Percentiles rank a stretch among this genome's conserved stretches.
phyloP scores from a whole-genome alignment of 169 alveolate species.

The Plasmodium billcollinsi region DNA sequence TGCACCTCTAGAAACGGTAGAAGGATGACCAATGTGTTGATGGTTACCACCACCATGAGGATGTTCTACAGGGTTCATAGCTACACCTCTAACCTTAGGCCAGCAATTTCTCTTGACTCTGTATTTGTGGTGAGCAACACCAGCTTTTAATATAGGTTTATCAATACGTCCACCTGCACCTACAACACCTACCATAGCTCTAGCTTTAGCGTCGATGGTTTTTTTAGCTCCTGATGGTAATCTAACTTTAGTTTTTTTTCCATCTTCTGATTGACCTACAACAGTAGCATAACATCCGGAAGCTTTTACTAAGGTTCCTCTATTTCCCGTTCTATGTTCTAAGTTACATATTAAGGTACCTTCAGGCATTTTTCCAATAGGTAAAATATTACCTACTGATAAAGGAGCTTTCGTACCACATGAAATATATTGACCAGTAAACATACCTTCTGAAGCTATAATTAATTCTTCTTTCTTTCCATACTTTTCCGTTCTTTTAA shows the following conservation, averaged over 20 bases:
- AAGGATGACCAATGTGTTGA: constrained; percentile 99
- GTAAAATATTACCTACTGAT: constrained; percentile 98
- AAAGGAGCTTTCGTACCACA: constrained; percentile 98
- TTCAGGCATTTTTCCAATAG: constrained; percentile 98
- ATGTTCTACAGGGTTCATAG: constrained; percentile 99
- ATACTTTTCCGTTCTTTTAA: constrained; percentile 98
- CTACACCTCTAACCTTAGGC: constrained; percentile 99
- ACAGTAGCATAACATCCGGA: constrained; percentile 98
- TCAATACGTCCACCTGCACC: constrained; percentile 99
- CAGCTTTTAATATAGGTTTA: constrained; percentile 99
- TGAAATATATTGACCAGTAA: constrained; percentile 98
- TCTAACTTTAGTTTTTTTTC: constrained; percentile 96
- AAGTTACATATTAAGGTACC: constrained; percentile 98
- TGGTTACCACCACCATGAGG: constrained; percentile 99
- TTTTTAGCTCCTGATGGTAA: constrained; percentile 99
- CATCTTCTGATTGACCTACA: constrained; percentile 98
- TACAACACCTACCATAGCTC: constrained; percentile 98
- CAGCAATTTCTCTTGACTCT: constrained; percentile 99
- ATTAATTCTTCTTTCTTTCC: constrained; percentile 95
- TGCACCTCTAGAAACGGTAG: constrained; percentile 97
- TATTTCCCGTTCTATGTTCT: constrained; percentile 98
- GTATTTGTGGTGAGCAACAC: constrained; percentile 97
- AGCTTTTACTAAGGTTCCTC: constrained; percentile 98
- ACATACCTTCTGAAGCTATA: constrained; percentile 99
- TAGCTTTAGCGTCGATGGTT: constrained; percentile 92